Conservation (phyloP, 2,329 filamentous ascomycete species). For the Diaporthe vexans region DNA sequence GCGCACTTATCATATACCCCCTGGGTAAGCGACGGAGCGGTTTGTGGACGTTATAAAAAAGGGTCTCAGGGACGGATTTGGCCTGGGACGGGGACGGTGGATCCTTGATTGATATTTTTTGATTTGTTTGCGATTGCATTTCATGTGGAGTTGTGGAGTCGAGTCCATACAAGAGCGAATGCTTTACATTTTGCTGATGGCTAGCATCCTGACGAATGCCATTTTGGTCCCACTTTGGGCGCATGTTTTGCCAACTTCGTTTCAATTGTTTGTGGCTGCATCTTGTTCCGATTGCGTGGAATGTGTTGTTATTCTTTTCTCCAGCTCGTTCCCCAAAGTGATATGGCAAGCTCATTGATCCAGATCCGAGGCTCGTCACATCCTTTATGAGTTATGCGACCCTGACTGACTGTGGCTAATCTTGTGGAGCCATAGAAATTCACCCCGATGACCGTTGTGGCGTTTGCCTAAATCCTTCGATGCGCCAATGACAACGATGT, state of each 20-base stretch:
- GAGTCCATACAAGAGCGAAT: background rate
- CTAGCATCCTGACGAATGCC: conserved; percentile 14
- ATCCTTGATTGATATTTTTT: background rate
- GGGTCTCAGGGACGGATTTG: conserved; percentile 21
- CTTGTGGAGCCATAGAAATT: background rate
- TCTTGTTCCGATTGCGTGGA: background rate
- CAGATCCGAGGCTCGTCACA: background rate
- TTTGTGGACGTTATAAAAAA: conserved; percentile 64
- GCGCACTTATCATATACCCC: conserved; percentile 68
- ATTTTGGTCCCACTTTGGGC: background rate
- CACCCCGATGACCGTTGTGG: background rate
- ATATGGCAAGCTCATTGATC: background rate
- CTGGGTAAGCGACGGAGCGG: conserved; percentile 71
- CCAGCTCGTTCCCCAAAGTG: background rate
- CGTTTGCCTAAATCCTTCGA: background rate
- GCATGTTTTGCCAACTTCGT: background rate
- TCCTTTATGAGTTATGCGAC: background rate
- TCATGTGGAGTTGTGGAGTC: conserved; percentile 15
- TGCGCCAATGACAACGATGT: background rate
- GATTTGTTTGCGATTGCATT: conserved; percentile 1
- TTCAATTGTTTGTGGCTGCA: background rate
- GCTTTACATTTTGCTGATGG: background rate
- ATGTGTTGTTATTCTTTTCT: background rate
- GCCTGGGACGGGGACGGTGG: no score
- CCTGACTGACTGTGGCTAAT: background rate